Base-by-base conservation (phyloP, 106 monocot genomes). In the Alisma plantagoaquatica region DNA sequence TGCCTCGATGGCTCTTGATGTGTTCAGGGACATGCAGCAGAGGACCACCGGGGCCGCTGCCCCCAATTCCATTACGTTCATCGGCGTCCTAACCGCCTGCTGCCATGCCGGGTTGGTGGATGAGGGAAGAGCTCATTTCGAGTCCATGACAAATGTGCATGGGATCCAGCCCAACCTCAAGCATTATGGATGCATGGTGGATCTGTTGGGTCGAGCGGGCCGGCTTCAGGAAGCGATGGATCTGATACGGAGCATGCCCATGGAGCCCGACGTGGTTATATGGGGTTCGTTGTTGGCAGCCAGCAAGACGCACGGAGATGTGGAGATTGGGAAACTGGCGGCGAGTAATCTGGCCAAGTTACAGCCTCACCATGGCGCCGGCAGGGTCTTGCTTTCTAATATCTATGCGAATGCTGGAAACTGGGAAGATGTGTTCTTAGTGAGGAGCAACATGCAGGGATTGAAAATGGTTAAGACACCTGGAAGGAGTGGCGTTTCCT, bases 101-200 rank as follows among this genome's bases (percentile, higher is more conserved):
- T 75, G 79, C 63, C 90, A 91, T 31, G 62, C 69, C 16, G 90
- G 90, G 5, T 35, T 80, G 69, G 68, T 84, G 16, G 53, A 18
- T 8, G 35, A 10, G 2, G 90, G 83, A 3, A 77, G 65, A 26
- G 10, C 21, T 0, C 41, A 77, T 61, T 77, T 91, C 26, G 54
- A 72, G 48, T 52, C 51, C 1, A 91, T 91, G 71, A 71, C n/a
- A 33, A 66, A 44, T n/a, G 59, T 50, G 18, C 74, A 80, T 43
- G 29, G 29, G n/a, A 61, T 91, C 3, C 47, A 62, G 15, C 80
- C 84, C 24, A 71, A 53, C 1, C 65, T 79, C 33, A 80, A 91
- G 63, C 80, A 80, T 43, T 81, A 77, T 57, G 77, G 90, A 35
- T 91, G 80, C 63, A 77, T 91, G 72, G 72, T 91, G 17, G 90